These are phyloP conservation scores for Sedum album DNA, from an alignment of 164 flowering plant species.

Conservation along the genomic window DNA sequence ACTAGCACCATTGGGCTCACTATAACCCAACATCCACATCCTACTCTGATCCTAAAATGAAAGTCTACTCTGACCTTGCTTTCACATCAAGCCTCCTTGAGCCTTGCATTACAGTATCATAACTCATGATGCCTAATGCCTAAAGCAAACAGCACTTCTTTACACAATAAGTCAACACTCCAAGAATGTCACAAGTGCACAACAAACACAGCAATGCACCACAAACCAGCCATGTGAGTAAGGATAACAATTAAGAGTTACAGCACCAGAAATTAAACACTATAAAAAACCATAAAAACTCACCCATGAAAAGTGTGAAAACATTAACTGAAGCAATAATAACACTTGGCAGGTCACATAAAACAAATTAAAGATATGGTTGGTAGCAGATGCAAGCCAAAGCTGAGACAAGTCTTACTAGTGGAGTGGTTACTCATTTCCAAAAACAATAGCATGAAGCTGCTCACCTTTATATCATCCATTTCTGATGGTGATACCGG, in stretches of 20 bases:
- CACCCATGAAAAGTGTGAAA: neutral
- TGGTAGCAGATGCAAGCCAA: neutral
- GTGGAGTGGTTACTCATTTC: too few species aligned
- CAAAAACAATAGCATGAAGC: neutral
- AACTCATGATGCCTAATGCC: too few species aligned
- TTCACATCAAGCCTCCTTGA: neutral
- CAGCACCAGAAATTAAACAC: neutral
- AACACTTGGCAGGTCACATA: neutral
- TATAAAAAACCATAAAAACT: neutral
- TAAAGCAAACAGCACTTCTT: too few species aligned
- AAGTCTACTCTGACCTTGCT: conserved; percentile 5
- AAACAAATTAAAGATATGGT: conserved; percentile 3
- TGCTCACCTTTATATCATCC: conserved; percentile 76
- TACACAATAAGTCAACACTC: neutral
- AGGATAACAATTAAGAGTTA: neutral
- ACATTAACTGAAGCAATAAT: neutral
- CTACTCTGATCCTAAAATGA: neutral
- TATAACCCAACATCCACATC: neutral
- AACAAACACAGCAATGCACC: neutral
- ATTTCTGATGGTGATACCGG: conserved; percentile 83
- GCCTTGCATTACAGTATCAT: neutral
- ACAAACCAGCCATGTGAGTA: neutral
- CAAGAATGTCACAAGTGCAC: neutral
- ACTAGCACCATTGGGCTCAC: neutral
- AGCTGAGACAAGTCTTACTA: too few species aligned